Evolutionary conservation across 1,284 basidiomycete genomes (phyloP), one percentile per base, ranked within the genome.

Genomic region (Afroboletus lepidellus): DNA sequence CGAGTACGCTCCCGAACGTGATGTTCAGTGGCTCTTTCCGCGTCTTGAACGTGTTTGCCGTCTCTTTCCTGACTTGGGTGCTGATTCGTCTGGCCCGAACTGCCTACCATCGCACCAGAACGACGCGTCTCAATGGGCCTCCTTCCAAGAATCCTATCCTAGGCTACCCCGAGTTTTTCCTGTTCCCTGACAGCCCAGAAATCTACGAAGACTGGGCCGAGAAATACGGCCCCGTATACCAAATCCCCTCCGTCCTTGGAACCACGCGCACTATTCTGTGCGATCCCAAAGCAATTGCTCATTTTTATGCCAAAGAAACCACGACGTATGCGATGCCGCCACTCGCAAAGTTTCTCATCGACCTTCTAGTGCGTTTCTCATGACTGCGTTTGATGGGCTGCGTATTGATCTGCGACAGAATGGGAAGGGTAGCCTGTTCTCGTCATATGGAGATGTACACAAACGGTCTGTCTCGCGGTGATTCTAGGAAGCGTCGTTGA

Each of bases 281-380:
- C 41, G 83, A 85, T 78, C 38, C 36, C 20, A 39, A 23, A 39
- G 38, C 23, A 23, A 24, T 39, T 8, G 23, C 23, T 21, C 38
- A 84, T 56, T 79, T 83, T 56, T 80, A 80, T 58, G 67, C 75
- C 1, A 74, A 69, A 53, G 80, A 84, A 50, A 79, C 80, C 0
- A 74, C 69, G 24, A 73, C 52, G 0, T 84, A 84, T 60, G 69
- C 74, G 2, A 69, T 75, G 50, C 73, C 73, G 1, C 66, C 67
- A 4, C 58, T 75, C 38, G 60, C 66, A 5, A 74, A 69, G 43
- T 57, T 69, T 4, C 70, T 78, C 37, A 76, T 80, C 20, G 73
- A 72, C 39, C 72, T 69, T 43, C 50, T 82, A 52, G 81, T 82
- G 48, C 32, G 75, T 67, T n/a, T 25, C 23, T 25, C 18, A 12